Percentiles rank a stretch among this genome's conserved stretches.
phyloP scores from a whole-genome alignment of 257 asterid genomes.

The Solanum bulbocastanum region DNA sequence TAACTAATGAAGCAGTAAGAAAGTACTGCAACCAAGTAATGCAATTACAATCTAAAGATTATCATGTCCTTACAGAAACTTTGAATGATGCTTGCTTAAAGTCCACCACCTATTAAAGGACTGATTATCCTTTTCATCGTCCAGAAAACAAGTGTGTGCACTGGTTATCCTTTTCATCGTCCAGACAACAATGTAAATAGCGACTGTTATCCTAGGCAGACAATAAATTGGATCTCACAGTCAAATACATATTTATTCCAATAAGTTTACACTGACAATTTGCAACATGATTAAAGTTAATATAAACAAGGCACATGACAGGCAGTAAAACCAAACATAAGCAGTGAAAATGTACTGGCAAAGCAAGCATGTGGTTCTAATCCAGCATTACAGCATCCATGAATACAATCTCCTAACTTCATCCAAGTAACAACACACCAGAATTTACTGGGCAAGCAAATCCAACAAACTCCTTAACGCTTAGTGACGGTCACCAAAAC shows the following conservation, averaged over 20 bases:
- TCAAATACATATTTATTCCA: not conserved
- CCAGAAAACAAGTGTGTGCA: not conserved
- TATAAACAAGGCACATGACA: not conserved
- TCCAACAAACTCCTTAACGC: not conserved
- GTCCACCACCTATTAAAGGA: not conserved
- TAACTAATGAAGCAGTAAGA: not conserved
- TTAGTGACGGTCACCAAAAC: not conserved
- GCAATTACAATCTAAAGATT: not conserved
- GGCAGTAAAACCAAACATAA: not conserved
- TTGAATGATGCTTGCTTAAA: not conserved
- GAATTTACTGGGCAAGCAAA: not conserved
- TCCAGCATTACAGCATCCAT: not conserved
- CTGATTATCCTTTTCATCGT: not conserved
- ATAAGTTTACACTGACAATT: not conserved
- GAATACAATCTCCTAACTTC: not conserved
- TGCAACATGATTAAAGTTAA: not conserved
- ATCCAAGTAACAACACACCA: not conserved
- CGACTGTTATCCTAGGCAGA: not conserved
- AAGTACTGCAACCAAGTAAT: not conserved
- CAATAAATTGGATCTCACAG: not conserved
- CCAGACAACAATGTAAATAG: not conserved
- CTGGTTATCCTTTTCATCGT: not conserved
- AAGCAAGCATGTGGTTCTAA: not conserved
- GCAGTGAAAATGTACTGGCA: not conserved
- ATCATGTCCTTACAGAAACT: not conserved